Percentiles rank a stretch among this genome's conserved stretches.
Evolutionary conservation across 805 yeast species (phyloP).

Genomic region (Teunomyces panamensis): DNA sequence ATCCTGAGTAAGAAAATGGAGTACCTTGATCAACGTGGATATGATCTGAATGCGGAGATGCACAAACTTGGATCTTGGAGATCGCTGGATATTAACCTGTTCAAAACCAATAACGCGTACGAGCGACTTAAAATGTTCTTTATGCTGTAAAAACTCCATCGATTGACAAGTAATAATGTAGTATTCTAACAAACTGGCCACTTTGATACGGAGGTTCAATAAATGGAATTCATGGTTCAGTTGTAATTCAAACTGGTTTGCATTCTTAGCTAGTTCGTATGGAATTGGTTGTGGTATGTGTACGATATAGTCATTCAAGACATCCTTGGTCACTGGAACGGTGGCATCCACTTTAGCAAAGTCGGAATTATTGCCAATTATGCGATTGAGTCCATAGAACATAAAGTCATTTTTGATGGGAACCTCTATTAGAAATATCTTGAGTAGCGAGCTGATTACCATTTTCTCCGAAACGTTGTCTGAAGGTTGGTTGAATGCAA

Average conservation of each 20-base stretch:
- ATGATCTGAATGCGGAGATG: slow-evolving; percentile 39
- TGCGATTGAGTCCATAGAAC: slow-evolving; percentile 53
- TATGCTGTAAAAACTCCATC: slow-evolving; percentile 28
- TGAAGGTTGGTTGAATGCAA: slow-evolving; percentile 18
- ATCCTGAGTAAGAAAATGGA: slow-evolving; percentile 38
- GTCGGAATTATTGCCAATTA: slow-evolving; percentile 50
- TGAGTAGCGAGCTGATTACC: slow-evolving; percentile 29
- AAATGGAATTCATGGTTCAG: slow-evolving; percentile 43
- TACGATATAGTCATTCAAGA: slow-evolving; percentile 19
- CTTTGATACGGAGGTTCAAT: slow-evolving; percentile 41
- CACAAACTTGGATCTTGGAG: slow-evolving; percentile 43
- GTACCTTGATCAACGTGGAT: slow-evolving; percentile 36
- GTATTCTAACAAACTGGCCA: slow-evolving; percentile 50
- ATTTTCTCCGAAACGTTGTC: slow-evolving; percentile 10
- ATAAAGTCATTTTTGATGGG: slow-evolving; percentile 39
- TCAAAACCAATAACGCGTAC: slow-evolving; percentile 46
- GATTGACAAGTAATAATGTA: slow-evolving; percentile 28
- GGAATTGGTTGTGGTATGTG: slow-evolving; percentile 30
- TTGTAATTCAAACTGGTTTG: slow-evolving; percentile 14
- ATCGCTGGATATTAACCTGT: slow-evolving; percentile 43
- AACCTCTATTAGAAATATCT: slow-evolving; percentile 40
- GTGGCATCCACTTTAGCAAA: slow-evolving; percentile 40
- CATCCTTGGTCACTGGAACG: slow-evolving; percentile 31
- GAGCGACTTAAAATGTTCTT: slow-evolving; percentile 38
- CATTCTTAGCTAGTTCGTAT: slow-evolving; percentile 10